Conservation (phyloP, 148 eudicot species). For the Oxyria digyna region DNA sequence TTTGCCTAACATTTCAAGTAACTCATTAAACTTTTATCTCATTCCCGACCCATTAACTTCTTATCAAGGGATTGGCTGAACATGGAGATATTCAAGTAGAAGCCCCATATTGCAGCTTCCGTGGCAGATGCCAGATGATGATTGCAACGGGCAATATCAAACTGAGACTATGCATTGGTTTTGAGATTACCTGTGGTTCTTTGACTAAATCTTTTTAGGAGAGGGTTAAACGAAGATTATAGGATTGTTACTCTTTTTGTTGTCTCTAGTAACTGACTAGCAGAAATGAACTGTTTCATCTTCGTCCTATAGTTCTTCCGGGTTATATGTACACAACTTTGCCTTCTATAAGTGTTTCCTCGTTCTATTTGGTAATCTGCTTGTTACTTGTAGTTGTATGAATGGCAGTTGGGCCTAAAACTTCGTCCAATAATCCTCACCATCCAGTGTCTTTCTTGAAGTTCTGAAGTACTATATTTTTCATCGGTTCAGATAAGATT, state of each 20-base stretch:
- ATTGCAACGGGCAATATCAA: background rate
- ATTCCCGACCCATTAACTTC: background rate
- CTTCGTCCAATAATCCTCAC: too few species aligned
- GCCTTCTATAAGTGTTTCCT: background rate
- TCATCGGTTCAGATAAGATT: too few species aligned
- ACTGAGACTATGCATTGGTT: background rate
- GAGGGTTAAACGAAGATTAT: too few species aligned
- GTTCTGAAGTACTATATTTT: too few species aligned
- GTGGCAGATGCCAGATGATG: background rate
- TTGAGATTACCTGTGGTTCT: background rate
- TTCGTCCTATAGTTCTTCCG: background rate
- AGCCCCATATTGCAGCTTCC: background rate
- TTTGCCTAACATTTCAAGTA: background rate
- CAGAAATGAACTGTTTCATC: background rate
- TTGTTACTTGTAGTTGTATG: conserved; percentile 1
- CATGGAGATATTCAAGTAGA: conserved; percentile 47
- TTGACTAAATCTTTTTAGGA: too few species aligned
- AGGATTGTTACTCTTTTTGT: background rate
- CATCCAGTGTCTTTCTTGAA: too few species aligned
- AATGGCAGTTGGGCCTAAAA: background rate
- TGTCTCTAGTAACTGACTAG: background rate
- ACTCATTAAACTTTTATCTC: background rate
- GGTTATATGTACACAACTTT: background rate
- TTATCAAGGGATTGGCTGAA: conserved; percentile 74
- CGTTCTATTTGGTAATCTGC: background rate